Evolutionary conservation across 1,139 yeast species (phyloP).

Genomic region (Debaryomyces sp.): DNA sequence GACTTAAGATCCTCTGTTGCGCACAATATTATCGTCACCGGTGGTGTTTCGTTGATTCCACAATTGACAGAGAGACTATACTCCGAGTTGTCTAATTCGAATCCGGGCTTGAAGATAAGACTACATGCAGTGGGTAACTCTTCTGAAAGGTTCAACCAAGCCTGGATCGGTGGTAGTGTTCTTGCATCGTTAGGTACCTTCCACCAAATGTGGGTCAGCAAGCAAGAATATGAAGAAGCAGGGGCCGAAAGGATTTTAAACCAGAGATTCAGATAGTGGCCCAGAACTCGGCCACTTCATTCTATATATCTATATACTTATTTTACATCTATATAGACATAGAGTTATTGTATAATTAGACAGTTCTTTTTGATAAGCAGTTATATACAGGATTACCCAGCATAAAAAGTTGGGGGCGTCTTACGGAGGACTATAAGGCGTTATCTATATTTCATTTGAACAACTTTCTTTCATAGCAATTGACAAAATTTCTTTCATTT

Average conservation of each 20-base stretch:
- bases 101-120: constrained; percentile 92
- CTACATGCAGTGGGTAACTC: constrained; percentile 87
- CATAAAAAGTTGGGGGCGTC: not conserved
- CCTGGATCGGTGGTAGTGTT: constrained; percentile 97
- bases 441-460: not conserved
- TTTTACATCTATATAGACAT: constrained; percentile 1
- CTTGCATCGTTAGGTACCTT: constrained; percentile 91
- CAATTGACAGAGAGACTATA: constrained; percentile 83
- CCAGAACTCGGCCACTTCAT: not conserved
- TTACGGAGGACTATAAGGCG: constrained; percentile 2
- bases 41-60: constrained; percentile 85
- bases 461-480: not conserved
- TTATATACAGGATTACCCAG: not conserved
- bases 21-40: constrained; percentile 89
- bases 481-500: not conserved
- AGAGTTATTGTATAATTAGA: constrained; percentile 1
- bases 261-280: constrained; percentile 61
- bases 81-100: constrained; percentile 67
- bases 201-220: constrained; percentile 96
- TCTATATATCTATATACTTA: constrained; percentile 1
- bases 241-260: constrained; percentile 80
- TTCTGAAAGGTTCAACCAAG: constrained; percentile 78
- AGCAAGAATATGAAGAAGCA: constrained; percentile 87
- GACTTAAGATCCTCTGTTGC: constrained; percentile 91
- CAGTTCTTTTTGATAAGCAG: not conserved